A percentile compares a stretch with the other conserved stretches of the same genome.
These are phyloP conservation scores for Dioscorea cayenensis DNA, from an alignment of 116 monocot genomes.

Conservation along the genomic window DNA sequence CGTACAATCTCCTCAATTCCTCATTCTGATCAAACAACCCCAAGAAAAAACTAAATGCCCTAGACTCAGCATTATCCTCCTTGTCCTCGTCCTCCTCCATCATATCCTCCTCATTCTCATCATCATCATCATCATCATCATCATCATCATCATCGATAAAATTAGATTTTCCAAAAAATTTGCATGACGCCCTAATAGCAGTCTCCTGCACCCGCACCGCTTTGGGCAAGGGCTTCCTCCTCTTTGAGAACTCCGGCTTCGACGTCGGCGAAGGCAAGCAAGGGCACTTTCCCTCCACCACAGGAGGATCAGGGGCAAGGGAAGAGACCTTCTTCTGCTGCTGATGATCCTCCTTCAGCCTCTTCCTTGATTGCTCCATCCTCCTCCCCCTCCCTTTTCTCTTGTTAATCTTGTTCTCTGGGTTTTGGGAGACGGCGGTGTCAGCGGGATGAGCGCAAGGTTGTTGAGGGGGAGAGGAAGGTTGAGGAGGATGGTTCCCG, in stretches of 20 bases:
- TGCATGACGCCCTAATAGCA: slow-evolving; percentile 9
- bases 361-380: neutral
- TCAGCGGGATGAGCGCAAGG: neutral
- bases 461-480: neutral
- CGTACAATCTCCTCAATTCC: slow-evolving; percentile 46
- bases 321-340: slow-evolving; percentile 3
- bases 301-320: neutral
- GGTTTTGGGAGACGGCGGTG: neutral
- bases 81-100: neutral
- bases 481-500: neutral
- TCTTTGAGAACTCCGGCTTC: neutral
- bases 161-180: slow-evolving; percentile 10
- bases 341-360: neutral
- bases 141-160: slow-evolving; percentile 10
- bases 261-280: too few relatives aligned
- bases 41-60: slow-evolving; percentile 39
- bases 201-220: slow-evolving; percentile 16
- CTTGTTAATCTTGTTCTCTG: slow-evolving; percentile 15
- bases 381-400: slow-evolving; percentile 6
- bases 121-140: too few relatives aligned
- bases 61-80: neutral
- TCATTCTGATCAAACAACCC: slow-evolving; percentile 30
- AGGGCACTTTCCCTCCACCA: too few relatives aligned
- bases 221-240: neutral
- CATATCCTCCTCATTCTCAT: neutral